Percentiles rank a stretch among this genome's conserved stretches.
Conservation (phyloP, 2,329 filamentous ascomycete genomes). For the Alternaria hordeiaustralica region DNA sequence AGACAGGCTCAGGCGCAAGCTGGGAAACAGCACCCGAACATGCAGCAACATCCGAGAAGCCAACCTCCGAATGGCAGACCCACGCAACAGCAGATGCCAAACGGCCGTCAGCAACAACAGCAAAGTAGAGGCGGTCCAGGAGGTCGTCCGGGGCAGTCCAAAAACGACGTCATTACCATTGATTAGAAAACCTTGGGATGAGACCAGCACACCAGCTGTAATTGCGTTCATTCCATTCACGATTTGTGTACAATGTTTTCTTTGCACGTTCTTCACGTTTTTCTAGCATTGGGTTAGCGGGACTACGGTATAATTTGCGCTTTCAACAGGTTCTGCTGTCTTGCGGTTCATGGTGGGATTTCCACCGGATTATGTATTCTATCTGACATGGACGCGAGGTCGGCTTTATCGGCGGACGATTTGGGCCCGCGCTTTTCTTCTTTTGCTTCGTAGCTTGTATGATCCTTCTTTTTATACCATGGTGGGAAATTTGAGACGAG, state of each 20-base stretch:
- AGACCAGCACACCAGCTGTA: not conserved
- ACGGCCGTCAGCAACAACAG: conserved; percentile 9
- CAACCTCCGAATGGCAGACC: conserved; percentile 14
- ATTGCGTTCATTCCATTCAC: not conserved
- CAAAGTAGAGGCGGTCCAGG: conserved; percentile 9
- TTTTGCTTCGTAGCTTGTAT: not conserved
- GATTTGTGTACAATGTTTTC: not conserved
- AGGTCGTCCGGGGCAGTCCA: conserved; percentile 10
- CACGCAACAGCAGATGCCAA: conserved; percentile 11
- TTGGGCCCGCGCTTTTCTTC: not conserved
- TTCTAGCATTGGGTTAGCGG: not conserved
- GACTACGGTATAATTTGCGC: not conserved
- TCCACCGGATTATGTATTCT: not conserved
- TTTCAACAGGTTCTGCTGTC: not conserved
- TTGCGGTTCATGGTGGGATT: not conserved
- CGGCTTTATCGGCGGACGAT: not conserved
- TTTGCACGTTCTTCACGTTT: not conserved
- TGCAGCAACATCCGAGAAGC: conserved; percentile 18
- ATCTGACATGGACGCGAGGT: not conserved
- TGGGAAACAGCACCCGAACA: conserved; percentile 12
- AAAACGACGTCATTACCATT: conserved; percentile 32
- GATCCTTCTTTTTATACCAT: not conserved
- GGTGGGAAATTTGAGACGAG: not conserved
- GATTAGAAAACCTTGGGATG: conserved; percentile 16
- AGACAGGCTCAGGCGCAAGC: not conserved